Evolutionary conservation across 331 rosid species (phyloP), one percentile per base, ranked within the genome.

Genomic region (Quercus phellos): DNA sequence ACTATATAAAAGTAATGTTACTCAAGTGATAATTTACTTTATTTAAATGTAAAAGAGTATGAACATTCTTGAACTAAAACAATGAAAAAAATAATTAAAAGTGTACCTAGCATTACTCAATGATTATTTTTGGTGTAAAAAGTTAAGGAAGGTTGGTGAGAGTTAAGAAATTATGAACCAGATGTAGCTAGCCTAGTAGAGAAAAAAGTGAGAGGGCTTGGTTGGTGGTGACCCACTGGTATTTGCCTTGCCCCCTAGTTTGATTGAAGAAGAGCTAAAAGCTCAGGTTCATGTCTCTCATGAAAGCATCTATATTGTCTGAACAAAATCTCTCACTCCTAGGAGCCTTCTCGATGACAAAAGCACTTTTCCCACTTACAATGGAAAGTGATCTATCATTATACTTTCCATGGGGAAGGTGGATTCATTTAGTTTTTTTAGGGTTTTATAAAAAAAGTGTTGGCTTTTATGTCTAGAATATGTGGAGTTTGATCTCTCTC

Each of bases 331-430:
- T 73, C 74, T 35, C 9, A 61, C 66, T 63, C 43, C 74, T 51
- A 63, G 68, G 78, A 61, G 59, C 56, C 78, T 79, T 79, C 77
- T 35, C 35, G 68, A 35, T 61, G 43, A 79, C 82, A 72, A 79
- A 53, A 79, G 78, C 73, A 72, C 59, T 72, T 46, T 51, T 42
- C 72, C 78, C 38, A 74, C 60, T 59, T 29, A 29, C 17, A 46
- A 35, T 29, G 55, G 53, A 72, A 79, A 72, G 78, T 51, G 30
- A 50, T 29, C 7, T 53, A 79, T 79, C 73, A 72, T 63, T 72
- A 32, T 72, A 35, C 56, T 79, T 79, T 79, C 55, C 32, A 61
- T 26, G 56, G 42, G 59, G 35, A 59, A 16, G 74, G 34, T 22
- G 30, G 54, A 35, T 38, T 46, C 56, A 4, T 16, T 66, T 18